Percentiles rank a stretch among this genome's conserved stretches.
Conservation (phyloP, 192 early-diverging fungal species). For the Rhizoclosmatium globosum region DNA sequence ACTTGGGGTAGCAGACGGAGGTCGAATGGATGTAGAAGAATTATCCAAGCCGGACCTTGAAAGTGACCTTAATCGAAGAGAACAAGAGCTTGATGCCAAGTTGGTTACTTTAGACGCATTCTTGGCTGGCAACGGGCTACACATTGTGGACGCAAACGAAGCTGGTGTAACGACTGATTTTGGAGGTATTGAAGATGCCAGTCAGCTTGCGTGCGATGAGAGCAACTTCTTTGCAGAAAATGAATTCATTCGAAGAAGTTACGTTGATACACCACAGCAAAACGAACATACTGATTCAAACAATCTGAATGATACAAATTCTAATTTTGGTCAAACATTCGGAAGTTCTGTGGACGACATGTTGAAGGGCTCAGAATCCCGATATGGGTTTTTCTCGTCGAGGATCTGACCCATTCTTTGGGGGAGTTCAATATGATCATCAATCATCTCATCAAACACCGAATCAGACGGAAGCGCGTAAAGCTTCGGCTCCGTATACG, state of each 20-base stretch:
- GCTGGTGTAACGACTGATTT: not conserved
- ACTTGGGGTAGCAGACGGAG: not conserved
- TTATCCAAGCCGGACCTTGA: not conserved
- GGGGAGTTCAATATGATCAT: not conserved
- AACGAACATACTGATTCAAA: not conserved
- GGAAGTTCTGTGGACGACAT: no score
- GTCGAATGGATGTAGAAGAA: conserved; percentile 23
- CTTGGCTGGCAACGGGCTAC: conserved; percentile 28
- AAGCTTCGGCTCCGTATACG: not conserved
- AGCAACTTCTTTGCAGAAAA: conserved; percentile 1
- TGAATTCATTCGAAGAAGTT: not conserved
- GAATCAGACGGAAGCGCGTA: not conserved
- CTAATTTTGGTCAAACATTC: not conserved
- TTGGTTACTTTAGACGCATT: conserved; percentile 27
- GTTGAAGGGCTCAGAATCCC: no score
- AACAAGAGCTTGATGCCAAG: not conserved
- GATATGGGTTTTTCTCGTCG: not conserved
- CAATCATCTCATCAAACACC: not conserved
- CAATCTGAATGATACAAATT: not conserved
- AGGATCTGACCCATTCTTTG: not conserved
- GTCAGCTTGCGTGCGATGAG: not conserved
- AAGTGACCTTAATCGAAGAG: not conserved
- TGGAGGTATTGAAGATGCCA: not conserved
- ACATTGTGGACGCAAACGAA: not conserved
- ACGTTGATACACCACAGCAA: not conserved